These are phyloP conservation scores for Fusarium stilboides DNA, from an alignment of 2,329 filamentous ascomycete genomes.

Conservation along the genomic window DNA sequence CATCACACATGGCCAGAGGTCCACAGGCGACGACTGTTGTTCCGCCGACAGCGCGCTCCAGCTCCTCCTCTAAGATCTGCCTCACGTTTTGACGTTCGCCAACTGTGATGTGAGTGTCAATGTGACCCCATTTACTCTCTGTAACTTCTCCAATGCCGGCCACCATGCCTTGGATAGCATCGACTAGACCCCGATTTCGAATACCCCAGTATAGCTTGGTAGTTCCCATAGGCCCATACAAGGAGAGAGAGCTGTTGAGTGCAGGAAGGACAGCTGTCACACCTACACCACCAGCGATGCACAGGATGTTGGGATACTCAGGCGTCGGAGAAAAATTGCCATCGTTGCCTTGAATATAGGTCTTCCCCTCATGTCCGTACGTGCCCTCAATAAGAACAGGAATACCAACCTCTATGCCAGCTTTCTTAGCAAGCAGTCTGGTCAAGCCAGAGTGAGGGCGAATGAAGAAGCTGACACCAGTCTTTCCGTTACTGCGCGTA, in stretches of 20 bases:
- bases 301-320: constrained; percentile 46
- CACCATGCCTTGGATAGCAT: constrained; percentile 44
- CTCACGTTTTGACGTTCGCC: constrained; percentile 47
- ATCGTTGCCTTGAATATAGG: no score
- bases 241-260: constrained; percentile 36
- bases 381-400: constrained; percentile 49
- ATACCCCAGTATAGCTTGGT: constrained; percentile 52
- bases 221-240: constrained; percentile 35
- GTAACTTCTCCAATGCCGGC: constrained; percentile 2
- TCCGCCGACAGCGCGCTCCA: constrained; percentile 36
- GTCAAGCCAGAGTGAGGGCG: constrained; percentile 47
- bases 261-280: constrained; percentile 49
- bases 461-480: constrained; percentile 50
- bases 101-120: constrained; percentile 48
- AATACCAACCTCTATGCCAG: constrained; percentile 30
- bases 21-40: constrained; percentile 51
- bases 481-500: neutral
- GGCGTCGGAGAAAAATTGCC: constrained; percentile 38
- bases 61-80: constrained; percentile 44
- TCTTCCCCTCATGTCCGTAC: constrained; percentile 26
- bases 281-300: constrained; percentile 52
- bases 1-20: constrained; percentile 49
- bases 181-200: constrained; percentile 43
- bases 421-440: constrained; percentile 29
- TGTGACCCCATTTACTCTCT: constrained; percentile 42